Evolutionary conservation across 106 monocot species (phyloP), one percentile per base, ranked within the genome.

Genomic region (Allium cepa): DNA sequence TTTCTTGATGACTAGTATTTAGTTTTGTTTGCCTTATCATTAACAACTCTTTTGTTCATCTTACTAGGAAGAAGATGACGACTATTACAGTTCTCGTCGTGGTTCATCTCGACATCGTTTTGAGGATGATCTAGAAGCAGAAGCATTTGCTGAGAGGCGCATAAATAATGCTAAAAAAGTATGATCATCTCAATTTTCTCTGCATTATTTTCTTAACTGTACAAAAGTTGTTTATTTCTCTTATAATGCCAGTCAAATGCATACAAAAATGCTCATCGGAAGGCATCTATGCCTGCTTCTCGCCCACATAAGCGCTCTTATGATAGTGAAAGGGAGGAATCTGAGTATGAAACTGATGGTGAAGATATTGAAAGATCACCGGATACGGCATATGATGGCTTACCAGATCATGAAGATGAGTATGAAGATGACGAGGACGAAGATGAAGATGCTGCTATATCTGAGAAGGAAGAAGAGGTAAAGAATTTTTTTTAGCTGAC

Each of bases 331-430:
- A 72, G 72, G 72, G 92, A 92, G 66, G 96, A 92, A 77, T 97
- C 96, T 8, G 96, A 97, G 61, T 97, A 97, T 82, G 96, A 97
- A 81, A 88, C 59, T 70, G 96, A 91, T 49, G 91, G 88, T 4
- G 91, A 95, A 63, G 91, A 90, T 65, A 75, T 77, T 71, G 85
- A 83, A 55, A 67, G 66, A 48, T 87, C 81, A 56, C 81, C 89
- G 18, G 17, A 49, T 26, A 72, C 47, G n/a, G 64, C 26, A 62
- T 68, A 66, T 65, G 75, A 60, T 11, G 77, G 70, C 10, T 85
- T 83, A 50, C 78, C 63, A 9, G 88, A 92, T 36, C 67, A 82
- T 60, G 86, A 91, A 72, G 91, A 89, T 70, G 96, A 97, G 74
- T 86, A 89, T 68, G 85, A 85, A 47, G 88, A 89, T 17, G 78